A percentile compares a stretch with the other conserved stretches of the same genome.
These are phyloP conservation scores for Pelagomonas calceolata DNA, from an alignment of 108 stramenopile genomes.

Conservation along the genomic window DNA sequence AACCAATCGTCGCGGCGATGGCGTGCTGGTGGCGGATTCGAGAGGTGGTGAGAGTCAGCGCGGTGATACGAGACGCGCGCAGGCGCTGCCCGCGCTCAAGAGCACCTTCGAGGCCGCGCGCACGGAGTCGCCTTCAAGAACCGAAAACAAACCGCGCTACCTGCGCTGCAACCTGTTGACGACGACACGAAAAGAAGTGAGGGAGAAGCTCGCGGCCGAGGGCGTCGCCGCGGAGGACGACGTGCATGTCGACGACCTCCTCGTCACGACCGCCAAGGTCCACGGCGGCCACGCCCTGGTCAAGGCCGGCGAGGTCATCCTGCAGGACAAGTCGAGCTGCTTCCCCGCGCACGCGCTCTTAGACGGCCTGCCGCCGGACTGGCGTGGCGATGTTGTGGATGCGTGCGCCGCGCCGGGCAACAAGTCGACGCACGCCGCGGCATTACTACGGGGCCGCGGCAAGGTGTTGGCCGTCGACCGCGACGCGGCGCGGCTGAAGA, in stretches of 20 bases:
- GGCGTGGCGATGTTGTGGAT: slow-evolving; percentile 61
- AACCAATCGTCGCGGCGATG: no score
- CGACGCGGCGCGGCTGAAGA: slow-evolving; percentile 47
- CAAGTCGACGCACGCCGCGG: slow-evolving; percentile 94
- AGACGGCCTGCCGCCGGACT: slow-evolving; percentile 3
- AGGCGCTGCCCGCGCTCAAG: no score
- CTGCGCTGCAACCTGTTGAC: no score
- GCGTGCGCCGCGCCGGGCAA: slow-evolving; percentile 99
- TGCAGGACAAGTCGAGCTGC: slow-evolving; percentile 89
- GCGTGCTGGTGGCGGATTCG: no score
- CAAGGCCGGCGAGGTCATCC: slow-evolving; percentile 44
- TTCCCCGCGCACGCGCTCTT: slow-evolving; percentile 84
- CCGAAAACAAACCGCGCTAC: no score
- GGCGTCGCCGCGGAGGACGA: slow-evolving; percentile 1
- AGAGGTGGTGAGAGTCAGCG: no score
- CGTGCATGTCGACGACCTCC: slow-evolving; percentile 19
- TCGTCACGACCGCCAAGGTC: slow-evolving; percentile 23
- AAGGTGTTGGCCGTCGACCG: slow-evolving; percentile 82
- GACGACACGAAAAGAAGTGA: no score
- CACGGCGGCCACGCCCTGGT: slow-evolving; percentile 22
- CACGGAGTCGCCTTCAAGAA: no score
- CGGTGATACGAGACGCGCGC: no score
- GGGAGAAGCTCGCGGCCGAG: no score
- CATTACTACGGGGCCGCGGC: slow-evolving; percentile 37
- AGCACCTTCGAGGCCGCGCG: no score